A percentile compares a stretch with the other conserved stretches of the same genome.
Conservation (phyloP, 2,329 filamentous ascomycete genomes). For the Ambrosiella cleistominuta region DNA sequence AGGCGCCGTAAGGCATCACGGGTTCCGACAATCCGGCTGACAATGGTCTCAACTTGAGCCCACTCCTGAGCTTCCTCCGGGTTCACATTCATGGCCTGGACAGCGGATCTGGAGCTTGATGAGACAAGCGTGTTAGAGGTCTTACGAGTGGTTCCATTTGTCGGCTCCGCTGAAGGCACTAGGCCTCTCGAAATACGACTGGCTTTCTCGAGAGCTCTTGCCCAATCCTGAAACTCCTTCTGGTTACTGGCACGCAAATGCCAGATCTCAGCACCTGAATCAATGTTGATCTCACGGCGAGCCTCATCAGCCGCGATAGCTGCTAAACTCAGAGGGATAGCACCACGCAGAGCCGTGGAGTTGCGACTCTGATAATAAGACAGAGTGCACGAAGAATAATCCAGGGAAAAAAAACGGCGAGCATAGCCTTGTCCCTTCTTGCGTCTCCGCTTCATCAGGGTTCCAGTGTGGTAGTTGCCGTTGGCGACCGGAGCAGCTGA, state of each 20-base stretch:
- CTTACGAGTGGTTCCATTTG: constrained; percentile 14
- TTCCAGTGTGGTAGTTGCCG: constrained; percentile 59
- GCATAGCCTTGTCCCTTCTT: constrained; percentile 92
- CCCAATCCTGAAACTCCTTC: constrained; percentile 80
- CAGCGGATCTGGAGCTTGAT: constrained; percentile 15
- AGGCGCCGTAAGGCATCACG: constrained; percentile 75
- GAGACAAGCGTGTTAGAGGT: constrained; percentile 3
- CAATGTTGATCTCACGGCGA: constrained; percentile 81
- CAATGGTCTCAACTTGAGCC: constrained; percentile 67
- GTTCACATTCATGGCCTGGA: constrained; percentile 18
- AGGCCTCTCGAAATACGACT: constrained; percentile 45
- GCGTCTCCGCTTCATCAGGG: constrained; percentile 72
- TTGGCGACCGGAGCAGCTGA: constrained; percentile 9
- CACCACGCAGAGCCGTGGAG: constrained; percentile 77
- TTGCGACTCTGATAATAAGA: constrained; percentile 95
- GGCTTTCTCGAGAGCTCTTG: constrained; percentile 65
- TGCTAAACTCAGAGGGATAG: constrained; percentile 79
- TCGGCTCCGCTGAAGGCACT: constrained; percentile 19
- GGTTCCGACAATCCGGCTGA: constrained; percentile 72
- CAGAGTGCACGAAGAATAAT: constrained; percentile 82
- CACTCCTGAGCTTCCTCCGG: constrained; percentile 62
- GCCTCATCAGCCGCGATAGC: constrained; percentile 81
- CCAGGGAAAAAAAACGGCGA: constrained; percentile 83
- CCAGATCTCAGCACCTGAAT: constrained; percentile 95
- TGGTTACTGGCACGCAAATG: constrained; percentile 70